Evolutionary conservation across 116 monocot species (phyloP), one percentile per base, ranked within the genome.

Genomic region (Cymodocea nodosa): DNA sequence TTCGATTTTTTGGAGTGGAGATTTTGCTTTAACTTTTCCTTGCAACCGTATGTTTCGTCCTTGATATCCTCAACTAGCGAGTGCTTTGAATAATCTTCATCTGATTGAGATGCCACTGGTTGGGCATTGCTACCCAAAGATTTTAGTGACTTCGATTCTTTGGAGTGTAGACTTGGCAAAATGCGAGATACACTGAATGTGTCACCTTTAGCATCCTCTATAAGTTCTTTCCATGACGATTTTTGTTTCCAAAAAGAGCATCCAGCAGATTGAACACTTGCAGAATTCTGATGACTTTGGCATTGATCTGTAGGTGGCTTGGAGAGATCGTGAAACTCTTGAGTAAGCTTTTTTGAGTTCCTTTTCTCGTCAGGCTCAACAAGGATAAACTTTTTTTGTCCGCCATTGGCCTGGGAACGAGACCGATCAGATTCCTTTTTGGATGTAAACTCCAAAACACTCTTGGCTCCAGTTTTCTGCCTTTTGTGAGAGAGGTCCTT

Each of bases 211-310:
- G 56, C 55, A 48, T 64, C 81, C 22, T 80, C 87, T 39, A 90
- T 70, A 30, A 95, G 81, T 19, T 85, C 78, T 68, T 75, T 95
- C 95, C 95, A 95, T 48, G 95, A 81, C 5, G 82, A 74, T 65
- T 94, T 94, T 65, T 89, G 89, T 57, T 80, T 18, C 94, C 90
- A 89, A 4, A 81, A 71, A 7, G 73, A 34, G 11, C 66, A 75
- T 74, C 65, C 73, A 48, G 36, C 53, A 7, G 71, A 49, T 20
- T 64, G 60, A 37, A 53, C 51, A 63, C 13, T 23, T 56, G 9
- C 36, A 37, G 44, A 23, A 51, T 56, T 48, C 60, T 69, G 50
- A 15, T 55, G 53, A 23, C 20, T 34, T 60, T 57, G 50, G 22
- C 63, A n/a, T 13, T 25, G 24, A 60, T n/a, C 15, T 49, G 25